These are phyloP conservation scores for Metschnikowia drakensbergensis DNA, from an alignment of 805 yeast genomes.

Conservation along the genomic window DNA sequence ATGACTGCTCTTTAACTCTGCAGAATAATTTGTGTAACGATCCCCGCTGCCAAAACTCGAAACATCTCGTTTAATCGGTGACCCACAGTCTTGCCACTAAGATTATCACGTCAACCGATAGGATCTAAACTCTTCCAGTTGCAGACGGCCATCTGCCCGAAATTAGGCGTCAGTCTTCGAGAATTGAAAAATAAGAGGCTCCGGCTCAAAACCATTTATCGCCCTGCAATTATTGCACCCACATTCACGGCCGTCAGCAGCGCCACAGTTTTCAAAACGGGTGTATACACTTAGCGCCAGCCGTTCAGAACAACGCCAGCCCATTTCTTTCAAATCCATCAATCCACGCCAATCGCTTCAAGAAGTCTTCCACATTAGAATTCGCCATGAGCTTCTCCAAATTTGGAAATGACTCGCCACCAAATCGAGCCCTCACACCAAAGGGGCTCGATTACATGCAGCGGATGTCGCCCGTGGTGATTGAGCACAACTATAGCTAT, in stretches of 20 bases:
- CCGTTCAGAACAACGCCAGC: neutral
- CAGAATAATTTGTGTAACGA: neutral
- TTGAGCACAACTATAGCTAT: constrained; percentile 21
- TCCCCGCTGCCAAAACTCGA: neutral
- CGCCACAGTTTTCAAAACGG: constrained; percentile 3
- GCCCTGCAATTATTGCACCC: neutral
- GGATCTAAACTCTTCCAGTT: neutral
- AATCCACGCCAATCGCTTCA: neutral
- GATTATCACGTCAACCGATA: neutral
- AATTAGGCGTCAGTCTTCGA: neutral
- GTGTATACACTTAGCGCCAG: neutral
- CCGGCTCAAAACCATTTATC: too few relatives aligned
- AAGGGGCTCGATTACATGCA: constrained; percentile 15
- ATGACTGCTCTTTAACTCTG: neutral
- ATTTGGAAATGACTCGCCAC: constrained; percentile 15
- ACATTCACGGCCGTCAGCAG: neutral
- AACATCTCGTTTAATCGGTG: too few relatives aligned
- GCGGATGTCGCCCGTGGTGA: constrained; percentile 20
- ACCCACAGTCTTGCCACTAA: neutral
- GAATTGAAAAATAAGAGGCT: neutral
- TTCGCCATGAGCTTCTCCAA: constrained; percentile 13
- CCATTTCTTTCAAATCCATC: neutral
- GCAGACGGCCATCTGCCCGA: too few relatives aligned
- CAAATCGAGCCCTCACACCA: constrained; percentile 9
- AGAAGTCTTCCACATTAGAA: neutral